Evolutionary conservation across 2,329 filamentous ascomycete species (phyloP).

Genomic region (Tolypocladium nubicola): DNA sequence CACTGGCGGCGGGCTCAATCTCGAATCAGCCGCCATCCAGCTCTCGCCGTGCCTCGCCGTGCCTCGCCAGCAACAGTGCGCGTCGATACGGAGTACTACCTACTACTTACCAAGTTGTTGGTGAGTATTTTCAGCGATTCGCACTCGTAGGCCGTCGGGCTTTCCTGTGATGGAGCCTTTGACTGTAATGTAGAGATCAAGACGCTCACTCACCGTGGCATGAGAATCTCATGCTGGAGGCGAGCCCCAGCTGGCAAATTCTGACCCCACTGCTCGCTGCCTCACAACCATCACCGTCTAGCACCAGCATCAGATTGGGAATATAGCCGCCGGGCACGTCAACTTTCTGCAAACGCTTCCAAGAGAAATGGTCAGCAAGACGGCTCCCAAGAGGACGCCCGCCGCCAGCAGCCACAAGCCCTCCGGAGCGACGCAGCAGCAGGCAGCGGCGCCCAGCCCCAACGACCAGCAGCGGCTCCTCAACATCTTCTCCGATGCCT

Average conservation of each 20-base stretch:
- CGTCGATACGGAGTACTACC: too few species aligned
- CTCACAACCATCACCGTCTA: background rate
- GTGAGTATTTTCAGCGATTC: background rate
- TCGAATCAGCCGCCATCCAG: background rate
- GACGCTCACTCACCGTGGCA: background rate
- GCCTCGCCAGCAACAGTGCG: background rate
- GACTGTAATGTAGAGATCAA: background rate
- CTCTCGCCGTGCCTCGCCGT: too few species aligned
- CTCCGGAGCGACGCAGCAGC: background rate
- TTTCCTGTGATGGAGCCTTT: too few species aligned
- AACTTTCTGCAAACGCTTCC: background rate
- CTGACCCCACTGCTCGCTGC: background rate
- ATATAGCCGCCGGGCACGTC: background rate
- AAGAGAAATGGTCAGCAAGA: background rate
- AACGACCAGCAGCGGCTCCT: conserved; percentile 56
- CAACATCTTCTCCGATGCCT: conserved; percentile 60
- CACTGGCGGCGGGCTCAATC: background rate
- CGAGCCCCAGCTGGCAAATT: background rate
- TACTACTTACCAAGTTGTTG: background rate
- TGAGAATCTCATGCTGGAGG: background rate
- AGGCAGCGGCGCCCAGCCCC: background rate
- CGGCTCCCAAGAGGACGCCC: background rate
- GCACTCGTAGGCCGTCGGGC: too few species aligned
- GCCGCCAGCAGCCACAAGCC: background rate
- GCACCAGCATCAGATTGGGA: background rate